Percentiles rank a stretch among this genome's conserved stretches.
Evolutionary conservation across 2,329 filamentous ascomycete genomes (phyloP).

Genomic region (Trichocomaceae sp.): DNA sequence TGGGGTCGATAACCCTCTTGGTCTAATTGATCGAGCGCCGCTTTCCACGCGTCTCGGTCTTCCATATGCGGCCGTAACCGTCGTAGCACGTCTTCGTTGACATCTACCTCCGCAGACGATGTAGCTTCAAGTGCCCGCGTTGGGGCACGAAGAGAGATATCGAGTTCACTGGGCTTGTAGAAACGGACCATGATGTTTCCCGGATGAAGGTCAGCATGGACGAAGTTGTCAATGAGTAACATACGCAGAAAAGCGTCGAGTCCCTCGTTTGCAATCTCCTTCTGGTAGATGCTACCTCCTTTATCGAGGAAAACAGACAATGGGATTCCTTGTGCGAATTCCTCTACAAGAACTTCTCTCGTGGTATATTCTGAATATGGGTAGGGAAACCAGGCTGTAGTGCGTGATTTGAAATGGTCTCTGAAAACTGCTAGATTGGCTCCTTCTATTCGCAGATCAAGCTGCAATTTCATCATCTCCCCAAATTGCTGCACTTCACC

Average conservation of each 20-base stretch:
- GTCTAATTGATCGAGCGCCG: constrained; percentile 69
- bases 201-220: constrained; percentile 91
- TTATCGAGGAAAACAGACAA: constrained; percentile 84
- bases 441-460: constrained; percentile 90
- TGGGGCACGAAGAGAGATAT: constrained; percentile 50
- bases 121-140: constrained; percentile 37
- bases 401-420: constrained; percentile 79
- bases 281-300: constrained; percentile 85
- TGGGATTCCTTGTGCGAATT: constrained; percentile 92
- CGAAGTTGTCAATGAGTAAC: constrained; percentile 94
- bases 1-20: constrained; percentile 85
- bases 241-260: constrained; percentile 94
- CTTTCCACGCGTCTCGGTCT: constrained; percentile 63
- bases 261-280: constrained; percentile 90
- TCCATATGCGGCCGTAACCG: constrained; percentile 68
- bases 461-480: constrained; percentile 97
- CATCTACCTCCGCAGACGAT: constrained; percentile 56
- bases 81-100: constrained; percentile 78
- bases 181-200: constrained; percentile 99
- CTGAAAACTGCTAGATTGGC: constrained; percentile 83
- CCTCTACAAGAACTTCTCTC: constrained; percentile 84
- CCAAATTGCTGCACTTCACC: constrained; percentile 93
- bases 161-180: constrained; percentile 72
- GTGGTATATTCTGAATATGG: constrained; percentile 91
- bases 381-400: constrained; percentile 94